Evolutionary conservation across 1,139 yeast species (phyloP).

Genomic region (Suhomyces panamericanus): DNA sequence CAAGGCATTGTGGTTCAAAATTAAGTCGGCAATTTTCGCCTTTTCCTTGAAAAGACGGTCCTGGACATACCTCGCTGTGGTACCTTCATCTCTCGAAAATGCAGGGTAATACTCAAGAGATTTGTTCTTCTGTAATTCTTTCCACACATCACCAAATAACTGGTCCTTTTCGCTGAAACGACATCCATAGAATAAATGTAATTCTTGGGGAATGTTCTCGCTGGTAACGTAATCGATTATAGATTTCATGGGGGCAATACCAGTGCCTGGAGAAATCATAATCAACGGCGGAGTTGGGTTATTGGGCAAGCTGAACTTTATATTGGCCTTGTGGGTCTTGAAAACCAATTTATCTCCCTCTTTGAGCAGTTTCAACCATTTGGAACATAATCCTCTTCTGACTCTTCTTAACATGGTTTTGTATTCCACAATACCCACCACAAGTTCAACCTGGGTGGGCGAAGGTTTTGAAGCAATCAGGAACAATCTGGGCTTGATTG

Average conservation of each 20-base stretch:
- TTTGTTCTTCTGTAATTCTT: conserved; percentile 27
- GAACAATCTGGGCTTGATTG: conserved; percentile 75
- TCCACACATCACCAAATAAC: conserved; percentile 59
- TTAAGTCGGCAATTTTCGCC: conserved; percentile 48
- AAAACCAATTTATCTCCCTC: conserved; percentile 54
- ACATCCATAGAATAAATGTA: conserved; percentile 74
- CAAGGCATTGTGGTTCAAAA: conserved; percentile 56
- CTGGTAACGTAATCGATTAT: conserved; percentile 45
- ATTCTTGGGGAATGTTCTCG: conserved; percentile 20
- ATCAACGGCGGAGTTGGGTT: conserved; percentile 51
- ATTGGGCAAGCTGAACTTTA: conserved; percentile 29
- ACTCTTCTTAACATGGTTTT: conserved; percentile 74
- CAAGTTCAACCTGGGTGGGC: conserved; percentile 51
- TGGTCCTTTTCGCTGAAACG: conserved; percentile 67
- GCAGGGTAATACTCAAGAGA: conserved; percentile 21
- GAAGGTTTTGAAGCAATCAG: conserved; percentile 72
- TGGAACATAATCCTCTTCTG: conserved; percentile 82
- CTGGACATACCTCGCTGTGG: conserved; percentile 66
- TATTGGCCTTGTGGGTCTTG: conserved; percentile 51
- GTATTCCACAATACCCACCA: conserved; percentile 84
- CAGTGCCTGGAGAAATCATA: conserved; percentile 88
- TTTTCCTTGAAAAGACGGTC: conserved; percentile 58
- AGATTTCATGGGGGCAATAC: conserved; percentile 85
- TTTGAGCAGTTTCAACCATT: conserved; percentile 60
- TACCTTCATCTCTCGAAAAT: conserved; percentile 30